Evolutionary conservation across 306 rosid species (phyloP).

Genomic region (Lathyrus tuberosus): DNA sequence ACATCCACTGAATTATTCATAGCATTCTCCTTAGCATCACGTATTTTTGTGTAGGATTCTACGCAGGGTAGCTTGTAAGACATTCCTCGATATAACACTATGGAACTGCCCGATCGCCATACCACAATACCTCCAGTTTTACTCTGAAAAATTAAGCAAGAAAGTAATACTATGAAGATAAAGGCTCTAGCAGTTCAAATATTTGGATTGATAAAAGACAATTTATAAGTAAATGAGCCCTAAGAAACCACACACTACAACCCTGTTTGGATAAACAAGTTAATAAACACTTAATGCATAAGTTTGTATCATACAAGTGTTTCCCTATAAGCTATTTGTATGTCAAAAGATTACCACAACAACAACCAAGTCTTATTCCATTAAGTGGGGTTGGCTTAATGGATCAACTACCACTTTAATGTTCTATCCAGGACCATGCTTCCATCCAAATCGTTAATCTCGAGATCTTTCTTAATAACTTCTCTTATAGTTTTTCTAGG

Average conservation of each 20-base stretch:
- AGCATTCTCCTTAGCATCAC: slow-evolving; percentile 33
- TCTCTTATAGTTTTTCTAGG: too few relatives aligned
- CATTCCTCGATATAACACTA: slow-evolving; percentile 85
- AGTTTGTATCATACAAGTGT: not conserved
- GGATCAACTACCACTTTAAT: too few relatives aligned
- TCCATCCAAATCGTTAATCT: too few relatives aligned
- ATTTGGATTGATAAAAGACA: not conserved
- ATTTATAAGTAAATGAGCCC: not conserved
- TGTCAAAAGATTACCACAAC: not conserved
- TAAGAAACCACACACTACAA: not conserved
- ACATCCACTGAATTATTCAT: slow-evolving; percentile 33
- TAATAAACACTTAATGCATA: not conserved
- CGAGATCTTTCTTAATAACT: too few relatives aligned
- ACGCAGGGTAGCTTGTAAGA: slow-evolving; percentile 80
- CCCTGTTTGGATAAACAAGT: not conserved
- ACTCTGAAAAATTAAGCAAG: slow-evolving; percentile 51
- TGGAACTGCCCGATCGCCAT: slow-evolving; percentile 89
- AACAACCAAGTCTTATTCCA: too few relatives aligned
- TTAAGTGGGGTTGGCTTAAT: too few relatives aligned
- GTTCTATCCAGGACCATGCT: too few relatives aligned
- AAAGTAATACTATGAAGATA: slow-evolving; percentile 37
- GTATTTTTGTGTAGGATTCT: slow-evolving; percentile 45
- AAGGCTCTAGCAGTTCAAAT: slow-evolving; percentile 37
- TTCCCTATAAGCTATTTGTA: not conserved
- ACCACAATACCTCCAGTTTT: slow-evolving; percentile 88